Base-by-base conservation (phyloP, 106 monocot species). In the Gastrodia elata region DNA sequence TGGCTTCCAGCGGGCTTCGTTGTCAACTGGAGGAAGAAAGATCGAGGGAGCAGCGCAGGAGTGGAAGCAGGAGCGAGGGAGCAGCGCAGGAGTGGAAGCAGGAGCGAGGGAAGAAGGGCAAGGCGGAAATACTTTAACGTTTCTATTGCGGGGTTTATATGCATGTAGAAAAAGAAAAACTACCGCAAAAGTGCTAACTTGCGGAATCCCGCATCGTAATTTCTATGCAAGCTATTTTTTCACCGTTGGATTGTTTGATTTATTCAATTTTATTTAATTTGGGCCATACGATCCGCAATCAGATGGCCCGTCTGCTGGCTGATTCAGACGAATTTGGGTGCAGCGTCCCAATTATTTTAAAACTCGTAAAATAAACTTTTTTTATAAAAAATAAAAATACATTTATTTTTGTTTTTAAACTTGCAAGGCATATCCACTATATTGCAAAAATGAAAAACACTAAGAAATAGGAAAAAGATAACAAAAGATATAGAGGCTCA, bases 251-350 rank as follows among this genome's bases (percentile, higher is more conserved):
- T 15, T 46, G 9, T 46, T 46, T 46, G 13, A 10, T 46, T 46
- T 10, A 15, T 46, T 46, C 16, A 46, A 46, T 46, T 46, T 14
- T 14, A 18, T 22, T 52, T 52, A 52, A 52, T 52, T 20, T 52
- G 52, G 52, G 52, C 52, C 52, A n/a, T 52, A n/a, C 52, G 52
- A 52, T 52, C n/a, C n/a, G n/a, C n/a, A n/a, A n/a, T n/a, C n/a
- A n/a, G n/a, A n/a, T n/a, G n/a, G n/a, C n/a, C n/a, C n/a, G n/a
- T n/a, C n/a, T n/a, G n/a, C n/a, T n/a, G n/a, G n/a, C n/a, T n/a
- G n/a, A n/a, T n/a, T n/a, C n/a, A n/a, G n/a, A n/a, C n/a, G n/a
- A n/a, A n/a, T n/a, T n/a, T n/a, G n/a, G n/a, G n/a, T n/a, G n/a
- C n/a, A n/a, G n/a, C n/a, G n/a, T n/a, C n/a, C n/a, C n/a, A n/a